These are phyloP conservation scores for Jatropha curcas DNA, from an alignment of 345 rosid genomes.

Conservation along the genomic window DNA sequence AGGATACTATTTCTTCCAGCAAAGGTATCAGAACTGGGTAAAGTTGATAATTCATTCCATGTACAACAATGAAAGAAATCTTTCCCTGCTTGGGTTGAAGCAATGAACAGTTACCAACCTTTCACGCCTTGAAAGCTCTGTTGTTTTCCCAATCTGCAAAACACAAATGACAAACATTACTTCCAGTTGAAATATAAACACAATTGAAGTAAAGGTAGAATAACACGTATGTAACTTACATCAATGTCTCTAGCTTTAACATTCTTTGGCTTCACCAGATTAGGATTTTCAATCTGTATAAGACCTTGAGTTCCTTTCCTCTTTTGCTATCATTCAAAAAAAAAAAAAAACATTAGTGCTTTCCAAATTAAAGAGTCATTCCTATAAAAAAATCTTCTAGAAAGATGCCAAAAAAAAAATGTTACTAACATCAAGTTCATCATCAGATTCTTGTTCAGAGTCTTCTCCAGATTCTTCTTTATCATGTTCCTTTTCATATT, in stretches of 20 bases:
- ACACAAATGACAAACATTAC: neutral
- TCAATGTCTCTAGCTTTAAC: slow-evolving; percentile 70
- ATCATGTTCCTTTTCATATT: slow-evolving; percentile 45
- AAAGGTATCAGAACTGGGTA: neutral
- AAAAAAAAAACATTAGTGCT: neutral
- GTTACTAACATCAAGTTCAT: slow-evolving; percentile 43
- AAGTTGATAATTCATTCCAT: neutral
- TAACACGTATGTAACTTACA: no score
- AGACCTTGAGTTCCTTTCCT: slow-evolving; percentile 77
- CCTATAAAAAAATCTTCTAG: neutral
- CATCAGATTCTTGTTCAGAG: slow-evolving; percentile 47
- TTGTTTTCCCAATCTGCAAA: slow-evolving; percentile 64
- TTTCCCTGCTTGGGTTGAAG: neutral
- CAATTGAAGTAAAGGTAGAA: no score
- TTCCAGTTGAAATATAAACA: no score
- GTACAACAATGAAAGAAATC: neutral
- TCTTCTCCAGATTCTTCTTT: slow-evolving; percentile 69
- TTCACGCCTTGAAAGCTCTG: slow-evolving; percentile 97
- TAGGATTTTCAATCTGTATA: slow-evolving; percentile 87
- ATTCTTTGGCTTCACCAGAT: slow-evolving; percentile 67
- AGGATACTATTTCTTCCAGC: neutral
- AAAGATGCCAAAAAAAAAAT: neutral
- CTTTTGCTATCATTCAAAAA: slow-evolving; percentile 48
- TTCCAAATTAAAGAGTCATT: slow-evolving; percentile 9
- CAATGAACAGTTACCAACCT: slow-evolving; percentile 50